A percentile compares a stretch with the other conserved stretches of the same genome.
phyloP scores from a whole-genome alignment of 2,329 filamentous ascomycete species.

The Diaporthe amygdali region DNA sequence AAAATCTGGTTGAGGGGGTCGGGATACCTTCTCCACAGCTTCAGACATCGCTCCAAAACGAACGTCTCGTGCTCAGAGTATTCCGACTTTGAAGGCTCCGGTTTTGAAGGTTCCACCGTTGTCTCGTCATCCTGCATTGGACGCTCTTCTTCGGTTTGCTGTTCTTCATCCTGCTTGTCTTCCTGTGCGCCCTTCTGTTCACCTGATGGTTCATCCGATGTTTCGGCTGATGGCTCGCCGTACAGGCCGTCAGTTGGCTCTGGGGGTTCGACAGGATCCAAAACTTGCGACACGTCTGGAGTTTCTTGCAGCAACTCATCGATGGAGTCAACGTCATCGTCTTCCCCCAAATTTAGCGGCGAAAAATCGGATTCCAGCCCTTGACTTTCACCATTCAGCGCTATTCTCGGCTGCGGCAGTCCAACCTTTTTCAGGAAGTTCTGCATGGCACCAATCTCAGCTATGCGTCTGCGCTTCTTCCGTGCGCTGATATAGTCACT shows the following conservation, averaged over 20 bases:
- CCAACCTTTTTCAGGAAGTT: conserved; percentile 67
- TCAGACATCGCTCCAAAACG: conserved; percentile 61
- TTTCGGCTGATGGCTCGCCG: conserved; percentile 26
- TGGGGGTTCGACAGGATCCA: conserved; percentile 18
- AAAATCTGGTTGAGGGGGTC: conserved; percentile 62
- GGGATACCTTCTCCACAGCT: conserved; percentile 68
- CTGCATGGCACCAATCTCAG: conserved; percentile 80
- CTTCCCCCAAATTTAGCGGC: conserved; percentile 40
- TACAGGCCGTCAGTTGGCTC: background rate
- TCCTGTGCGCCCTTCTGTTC: background rate
- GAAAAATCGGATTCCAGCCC: conserved; percentile 42
- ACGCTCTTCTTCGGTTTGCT: conserved; percentile 17
- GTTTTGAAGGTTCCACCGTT: conserved; percentile 23
- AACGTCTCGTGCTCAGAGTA: conserved; percentile 52
- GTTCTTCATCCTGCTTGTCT: background rate
- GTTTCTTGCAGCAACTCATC: conserved; percentile 65
- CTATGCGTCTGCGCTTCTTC: conserved; percentile 74
- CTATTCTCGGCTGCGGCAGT: conserved; percentile 46
- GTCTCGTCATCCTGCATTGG: conserved; percentile 33
- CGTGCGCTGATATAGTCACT: conserved; percentile 80
- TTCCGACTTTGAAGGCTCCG: conserved; percentile 39
- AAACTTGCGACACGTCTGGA: conserved; percentile 54
- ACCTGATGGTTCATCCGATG: conserved; percentile 16
- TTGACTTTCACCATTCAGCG: conserved; percentile 39
- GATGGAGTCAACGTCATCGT: conserved; percentile 55